Conservation (phyloP, 2,329 filamentous ascomycete genomes). For the Trichocomaceae sp. region DNA sequence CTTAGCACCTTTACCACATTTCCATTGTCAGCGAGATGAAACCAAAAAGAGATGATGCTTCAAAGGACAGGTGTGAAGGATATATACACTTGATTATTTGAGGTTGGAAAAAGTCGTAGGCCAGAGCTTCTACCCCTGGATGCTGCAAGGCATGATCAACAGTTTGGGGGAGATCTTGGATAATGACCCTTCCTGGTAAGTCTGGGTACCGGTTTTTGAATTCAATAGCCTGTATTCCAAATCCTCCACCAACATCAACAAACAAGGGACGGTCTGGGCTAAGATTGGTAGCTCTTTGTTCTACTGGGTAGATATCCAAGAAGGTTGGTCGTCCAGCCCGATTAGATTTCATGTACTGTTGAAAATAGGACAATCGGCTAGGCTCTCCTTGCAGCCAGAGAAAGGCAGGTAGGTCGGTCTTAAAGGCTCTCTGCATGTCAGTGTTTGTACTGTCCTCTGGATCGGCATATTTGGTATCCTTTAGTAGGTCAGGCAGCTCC, state of each 20-base stretch:
- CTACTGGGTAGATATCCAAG: neutral
- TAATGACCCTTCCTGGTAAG: conserved; percentile 2
- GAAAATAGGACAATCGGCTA: neutral
- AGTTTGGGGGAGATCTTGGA: conserved; percentile 1
- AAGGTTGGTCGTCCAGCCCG: neutral
- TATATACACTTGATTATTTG: conserved; percentile 14
- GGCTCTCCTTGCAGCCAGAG: conserved; percentile 1
- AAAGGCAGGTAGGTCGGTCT: conserved; percentile 3
- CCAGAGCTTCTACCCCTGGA: conserved; percentile 3
- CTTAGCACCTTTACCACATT: neutral
- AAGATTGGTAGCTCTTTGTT: neutral
- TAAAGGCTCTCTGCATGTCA: neutral
- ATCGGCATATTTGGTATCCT: neutral
- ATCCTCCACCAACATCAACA: conserved; percentile 5
- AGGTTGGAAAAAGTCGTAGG: conserved; percentile 12
- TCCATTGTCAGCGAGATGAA: neutral
- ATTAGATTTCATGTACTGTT: neutral
- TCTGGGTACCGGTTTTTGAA: neutral
- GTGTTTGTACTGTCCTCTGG: neutral
- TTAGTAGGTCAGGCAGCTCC: conserved; percentile 3
- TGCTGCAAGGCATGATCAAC: neutral
- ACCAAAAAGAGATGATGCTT: neutral
- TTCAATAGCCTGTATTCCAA: neutral
- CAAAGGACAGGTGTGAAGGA: too few relatives aligned
- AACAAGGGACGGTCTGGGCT: conserved; percentile 1